phyloP scores from a whole-genome alignment of 768 basidiomycete species.

The Hygrocybe coccinea region DNA sequence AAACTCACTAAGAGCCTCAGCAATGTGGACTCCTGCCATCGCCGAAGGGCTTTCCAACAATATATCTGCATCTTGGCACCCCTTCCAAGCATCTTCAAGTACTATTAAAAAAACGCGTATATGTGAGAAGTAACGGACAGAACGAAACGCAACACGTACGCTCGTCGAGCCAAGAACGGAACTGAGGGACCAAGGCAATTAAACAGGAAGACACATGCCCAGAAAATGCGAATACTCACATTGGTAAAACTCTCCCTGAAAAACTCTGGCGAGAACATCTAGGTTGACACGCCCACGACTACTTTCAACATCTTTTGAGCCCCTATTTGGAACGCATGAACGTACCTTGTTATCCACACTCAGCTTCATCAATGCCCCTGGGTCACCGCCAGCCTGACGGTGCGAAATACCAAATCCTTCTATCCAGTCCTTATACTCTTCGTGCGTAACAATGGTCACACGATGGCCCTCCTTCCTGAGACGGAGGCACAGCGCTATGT shows the following conservation, averaged over 20 bases:
- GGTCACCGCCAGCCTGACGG: constrained; percentile 63
- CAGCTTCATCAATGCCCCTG: constrained; percentile 63
- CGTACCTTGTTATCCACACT: constrained; percentile 39
- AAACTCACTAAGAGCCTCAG: constrained; percentile 55
- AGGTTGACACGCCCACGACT: not conserved
- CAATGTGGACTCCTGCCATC: constrained; percentile 69
- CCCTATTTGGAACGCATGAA: not conserved
- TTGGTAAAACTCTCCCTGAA: constrained; percentile 58
- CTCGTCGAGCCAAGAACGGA: constrained; percentile 62
- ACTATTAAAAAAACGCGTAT: constrained; percentile 38
- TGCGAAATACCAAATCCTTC: constrained; percentile 55
- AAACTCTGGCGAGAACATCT: constrained; percentile 72
- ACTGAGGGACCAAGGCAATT: constrained; percentile 28
- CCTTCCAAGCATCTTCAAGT: constrained; percentile 55
- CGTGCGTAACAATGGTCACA: constrained; percentile 56
- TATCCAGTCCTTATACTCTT: constrained; percentile 52
- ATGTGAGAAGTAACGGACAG: not conserved
- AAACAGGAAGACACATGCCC: not conserved
- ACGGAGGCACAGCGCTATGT: constrained; percentile 49
- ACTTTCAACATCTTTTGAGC: no score
- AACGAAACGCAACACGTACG: constrained; percentile 33
- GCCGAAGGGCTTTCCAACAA: constrained; percentile 63
- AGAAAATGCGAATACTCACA: constrained; percentile 29
- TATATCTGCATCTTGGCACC: constrained; percentile 61
- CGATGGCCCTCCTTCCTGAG: constrained; percentile 46